Base-by-base conservation (phyloP, 1,284 basidiomycete species). In the Pyrrhoderma lamaoense region DNA sequence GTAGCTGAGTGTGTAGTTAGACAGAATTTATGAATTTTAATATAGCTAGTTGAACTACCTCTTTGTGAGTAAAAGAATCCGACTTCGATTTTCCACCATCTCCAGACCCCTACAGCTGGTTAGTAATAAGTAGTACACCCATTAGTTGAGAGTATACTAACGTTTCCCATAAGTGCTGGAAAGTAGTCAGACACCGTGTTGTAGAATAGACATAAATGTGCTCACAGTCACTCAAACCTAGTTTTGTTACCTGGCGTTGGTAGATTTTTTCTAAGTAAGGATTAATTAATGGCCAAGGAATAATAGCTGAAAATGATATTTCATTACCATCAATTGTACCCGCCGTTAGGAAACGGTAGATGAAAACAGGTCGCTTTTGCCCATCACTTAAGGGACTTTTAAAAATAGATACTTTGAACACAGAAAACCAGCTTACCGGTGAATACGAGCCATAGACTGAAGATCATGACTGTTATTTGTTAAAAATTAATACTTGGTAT, bases 401-500 rank as follows among this genome's bases (percentile, higher is more conserved):
- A 56, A 47, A 56, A 5, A 5, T 16, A 27, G 35, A 36, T 13
- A 40, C 16, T 19, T 31, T 27, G 27, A 14, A 50, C 48, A 27
- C 39, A 45, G 54, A 36, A 8, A 42, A 36, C 44, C 42, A 21
- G 62, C 73, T 55, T 56, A 92, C 91, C 91, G 79, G 66, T 94
- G 91, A 61, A 95, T 97, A 45, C 96, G 82, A 47, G 93, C 95
- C 95, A 99, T 99, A 1, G 95, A 89, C 66, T 99, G 95, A 14
- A 93, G 69, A 67, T 99, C 95, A 60, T 89, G 88, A 59, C 87
- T 89, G 45, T 42, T 34, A 21, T 35, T 14, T 37, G 34, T 42
- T 27, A 19, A 35, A 21, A 22, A 27, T 42, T 19, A 47, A 8
- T 31, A 31, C 27, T 31, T 5, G 11, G 5, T 11, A 5, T 5